These are phyloP conservation scores for Ulota crispa DNA, from an alignment of 225 moss, liverwort and hornwort species.

Conservation along the genomic window DNA sequence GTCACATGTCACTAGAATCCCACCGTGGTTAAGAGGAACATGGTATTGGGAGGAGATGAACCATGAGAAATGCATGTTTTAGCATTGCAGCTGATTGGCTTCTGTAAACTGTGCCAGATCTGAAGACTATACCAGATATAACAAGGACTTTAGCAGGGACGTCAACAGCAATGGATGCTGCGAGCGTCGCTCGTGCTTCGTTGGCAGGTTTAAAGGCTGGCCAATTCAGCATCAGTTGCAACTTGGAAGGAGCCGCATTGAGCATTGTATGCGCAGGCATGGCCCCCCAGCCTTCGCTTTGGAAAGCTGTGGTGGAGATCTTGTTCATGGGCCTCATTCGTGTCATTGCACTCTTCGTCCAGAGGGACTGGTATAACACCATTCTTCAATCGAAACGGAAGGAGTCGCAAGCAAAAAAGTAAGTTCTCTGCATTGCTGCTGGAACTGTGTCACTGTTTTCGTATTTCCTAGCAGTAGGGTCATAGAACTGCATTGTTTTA, in stretches of 20 bases:
- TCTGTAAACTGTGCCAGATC: constrained; percentile 47
- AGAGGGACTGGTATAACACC: constrained; percentile 67
- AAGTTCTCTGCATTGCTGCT: constrained; percentile 25
- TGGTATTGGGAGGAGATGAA: neutral
- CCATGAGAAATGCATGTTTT: neutral
- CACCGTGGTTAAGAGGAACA: neutral
- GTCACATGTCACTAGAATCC: neutral
- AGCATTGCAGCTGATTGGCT: constrained; percentile 2
- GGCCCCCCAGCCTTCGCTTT: constrained; percentile 71
- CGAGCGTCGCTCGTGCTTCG: constrained; percentile 61
- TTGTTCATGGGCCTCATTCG: constrained; percentile 64
- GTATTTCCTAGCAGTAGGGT: neutral
- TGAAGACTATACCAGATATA: constrained; percentile 72
- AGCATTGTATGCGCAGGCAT: constrained; percentile 63
- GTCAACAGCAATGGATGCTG: constrained; percentile 48
- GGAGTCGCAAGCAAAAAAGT: constrained; percentile 34
- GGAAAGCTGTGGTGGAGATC: constrained; percentile 66
- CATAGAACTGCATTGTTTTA: neutral
- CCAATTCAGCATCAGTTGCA: constrained; percentile 66
- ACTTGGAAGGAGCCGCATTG: constrained; percentile 69
- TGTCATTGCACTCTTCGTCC: constrained; percentile 51
- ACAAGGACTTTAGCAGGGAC: constrained; percentile 57
- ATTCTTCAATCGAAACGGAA: constrained; percentile 38
- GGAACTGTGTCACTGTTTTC: neutral
- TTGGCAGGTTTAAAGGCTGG: constrained; percentile 76